These are phyloP conservation scores for Azolla pinnata DNA, from an alignment of 75 land plant species.

Conservation along the genomic window DNA sequence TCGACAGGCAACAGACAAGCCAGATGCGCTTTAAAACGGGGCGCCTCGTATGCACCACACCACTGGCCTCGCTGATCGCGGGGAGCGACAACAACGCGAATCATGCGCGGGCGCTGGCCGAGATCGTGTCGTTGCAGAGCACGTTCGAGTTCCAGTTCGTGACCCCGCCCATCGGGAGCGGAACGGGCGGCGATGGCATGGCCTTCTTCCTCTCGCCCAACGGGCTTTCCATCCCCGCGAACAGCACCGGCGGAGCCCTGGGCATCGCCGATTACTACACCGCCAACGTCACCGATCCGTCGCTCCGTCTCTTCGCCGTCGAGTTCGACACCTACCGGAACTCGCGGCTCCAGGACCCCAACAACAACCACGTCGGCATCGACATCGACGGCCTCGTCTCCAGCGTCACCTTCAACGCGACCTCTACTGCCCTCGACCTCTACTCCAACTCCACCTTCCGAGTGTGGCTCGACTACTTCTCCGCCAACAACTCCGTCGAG, in stretches of 20 bases:
- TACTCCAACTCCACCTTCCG: not conserved
- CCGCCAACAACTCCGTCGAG: not conserved
- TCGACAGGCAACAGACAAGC: no score
- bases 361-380: conserved; percentile 59
- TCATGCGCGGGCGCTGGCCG: no score
- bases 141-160: no score
- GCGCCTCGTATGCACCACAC: no score
- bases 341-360: conserved; percentile 34
- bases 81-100: no score
- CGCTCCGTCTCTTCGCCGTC: conserved; percentile 42
- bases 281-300: conserved; percentile 6
- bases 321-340: conserved; percentile 55
- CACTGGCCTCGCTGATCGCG: no score
- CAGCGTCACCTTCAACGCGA: conserved; percentile 11
- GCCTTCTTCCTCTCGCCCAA: conserved; percentile 41
- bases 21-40: no score
- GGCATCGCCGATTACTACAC: conserved; percentile 36
- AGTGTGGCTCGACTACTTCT: not conserved
- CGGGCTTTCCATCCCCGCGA: conserved; percentile 14
- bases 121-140: no score
- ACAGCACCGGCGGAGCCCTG: conserved; percentile 26
- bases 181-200: conserved; percentile 67
- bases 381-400: conserved; percentile 39
- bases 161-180: no score
- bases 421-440: conserved; percentile 1